Percentiles rank a stretch among this genome's conserved stretches.
Evolutionary conservation across 768 basidiomycete genomes (phyloP).

Genomic region (Serendipita sp.): DNA sequence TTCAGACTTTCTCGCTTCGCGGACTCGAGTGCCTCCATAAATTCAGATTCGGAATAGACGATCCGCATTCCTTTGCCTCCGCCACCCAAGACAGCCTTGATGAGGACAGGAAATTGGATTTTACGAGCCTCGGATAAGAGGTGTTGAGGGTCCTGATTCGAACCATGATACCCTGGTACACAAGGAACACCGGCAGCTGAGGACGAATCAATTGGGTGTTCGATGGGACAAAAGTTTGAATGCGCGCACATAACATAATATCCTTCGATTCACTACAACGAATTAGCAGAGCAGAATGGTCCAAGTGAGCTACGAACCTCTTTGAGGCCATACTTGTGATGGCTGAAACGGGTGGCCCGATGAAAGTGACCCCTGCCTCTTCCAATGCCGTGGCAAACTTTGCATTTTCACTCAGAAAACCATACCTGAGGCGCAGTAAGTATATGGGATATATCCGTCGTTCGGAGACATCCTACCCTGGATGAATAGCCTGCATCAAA

Average conservation of each 20-base stretch:
- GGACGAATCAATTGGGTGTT: no score
- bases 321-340: no score
- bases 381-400: slow-evolving; percentile 96
- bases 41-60: slow-evolving; percentile 84
- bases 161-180: slow-evolving; percentile 94
- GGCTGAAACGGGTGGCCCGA: slow-evolving; percentile 89
- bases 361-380: slow-evolving; percentile 90
- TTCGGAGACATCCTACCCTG: slow-evolving; percentile 69
- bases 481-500: slow-evolving; percentile 63
- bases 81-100: slow-evolving; percentile 99
- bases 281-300: no score
- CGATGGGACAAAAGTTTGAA: no score
- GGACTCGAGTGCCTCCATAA: slow-evolving; percentile 76
- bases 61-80: slow-evolving; percentile 99
- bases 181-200: slow-evolving; percentile 95
- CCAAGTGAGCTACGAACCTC: no score
- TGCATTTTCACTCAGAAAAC: slow-evolving; percentile 96
- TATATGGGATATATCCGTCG: no score
- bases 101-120: slow-evolving; percentile 93
- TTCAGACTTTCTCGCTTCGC: slow-evolving; percentile 91
- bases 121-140: slow-evolving; percentile 52
- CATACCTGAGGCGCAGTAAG: slow-evolving; percentile 98
- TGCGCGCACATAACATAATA: no score
- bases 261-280: no score
- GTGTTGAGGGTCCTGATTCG: slow-evolving; percentile 57